Conservation (phyloP, 2,329 filamentous ascomycete species). For the Thelonectria discophora region DNA sequence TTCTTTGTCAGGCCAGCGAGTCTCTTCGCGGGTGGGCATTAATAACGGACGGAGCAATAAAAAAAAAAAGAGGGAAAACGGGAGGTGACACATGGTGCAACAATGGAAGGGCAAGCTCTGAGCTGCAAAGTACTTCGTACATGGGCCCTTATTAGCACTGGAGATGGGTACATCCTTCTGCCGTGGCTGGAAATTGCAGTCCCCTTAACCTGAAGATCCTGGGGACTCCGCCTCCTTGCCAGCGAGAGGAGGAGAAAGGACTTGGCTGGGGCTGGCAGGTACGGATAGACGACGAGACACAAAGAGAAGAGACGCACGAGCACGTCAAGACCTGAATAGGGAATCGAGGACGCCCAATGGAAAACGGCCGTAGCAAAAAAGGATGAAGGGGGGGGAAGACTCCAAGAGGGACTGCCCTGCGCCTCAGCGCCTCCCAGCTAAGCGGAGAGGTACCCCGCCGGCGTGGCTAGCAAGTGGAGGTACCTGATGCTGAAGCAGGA, state of each 20-base stretch:
- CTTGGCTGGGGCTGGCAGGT: too few relatives aligned
- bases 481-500: slow-evolving; percentile 28
- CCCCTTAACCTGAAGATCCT: background rate
- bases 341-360: background rate
- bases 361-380: background rate
- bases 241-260: too few relatives aligned
- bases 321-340: background rate
- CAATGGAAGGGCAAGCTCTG: too few relatives aligned
- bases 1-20: too few relatives aligned
- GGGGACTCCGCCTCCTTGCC: background rate
- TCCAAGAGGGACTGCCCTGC: background rate
- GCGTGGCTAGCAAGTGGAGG: slow-evolving; percentile 24
- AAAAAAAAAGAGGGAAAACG: too few relatives aligned
- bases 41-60: too few relatives aligned
- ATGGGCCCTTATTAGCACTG: background rate
- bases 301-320: too few relatives aligned
- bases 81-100: too few relatives aligned
- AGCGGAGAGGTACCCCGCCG: slow-evolving; percentile 20
- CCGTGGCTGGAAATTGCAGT: slow-evolving; percentile 22
- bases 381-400: too few relatives aligned
- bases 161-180: slow-evolving; percentile 22
- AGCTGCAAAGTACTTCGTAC: background rate
- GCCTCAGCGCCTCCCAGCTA: slow-evolving; percentile 19
- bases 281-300: too few relatives aligned
- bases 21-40: too few relatives aligned